Percentiles rank a stretch among this genome's conserved stretches.
phyloP scores from a whole-genome alignment of 495 filamentous ascomycete species.

The Aspergillus baeticus region DNA sequence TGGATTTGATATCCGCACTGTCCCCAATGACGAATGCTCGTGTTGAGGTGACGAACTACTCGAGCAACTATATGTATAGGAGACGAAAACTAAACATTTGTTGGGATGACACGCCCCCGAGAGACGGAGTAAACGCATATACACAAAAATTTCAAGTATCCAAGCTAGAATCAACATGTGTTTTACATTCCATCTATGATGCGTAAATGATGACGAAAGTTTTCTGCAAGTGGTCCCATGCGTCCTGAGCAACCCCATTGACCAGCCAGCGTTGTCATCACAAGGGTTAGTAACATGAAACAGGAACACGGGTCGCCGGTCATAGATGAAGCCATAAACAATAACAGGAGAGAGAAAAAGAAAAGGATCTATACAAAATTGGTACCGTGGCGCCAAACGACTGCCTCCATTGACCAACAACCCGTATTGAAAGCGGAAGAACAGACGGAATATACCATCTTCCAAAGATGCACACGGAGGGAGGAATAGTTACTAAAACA shows the following conservation, averaged over 20 bases:
- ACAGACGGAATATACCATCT: slow-evolving; percentile 37
- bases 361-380: slow-evolving; percentile 48
- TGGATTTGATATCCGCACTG: too few species aligned
- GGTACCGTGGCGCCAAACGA: slow-evolving; percentile 46
- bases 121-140: too few species aligned
- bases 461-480: slow-evolving; percentile 31
- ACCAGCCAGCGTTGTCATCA: slow-evolving; percentile 30
- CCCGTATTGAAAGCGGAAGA: slow-evolving; percentile 30
- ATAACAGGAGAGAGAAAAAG: slow-evolving; percentile 17
- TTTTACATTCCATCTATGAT: slow-evolving; percentile 52
- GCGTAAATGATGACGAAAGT: slow-evolving; percentile 35
- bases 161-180: slow-evolving; percentile 27
- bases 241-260: slow-evolving; percentile 24
- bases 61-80: too few species aligned
- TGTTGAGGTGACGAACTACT: too few species aligned
- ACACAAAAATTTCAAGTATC: too few species aligned
- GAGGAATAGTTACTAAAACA: slow-evolving; percentile 52
- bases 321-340: slow-evolving; percentile 34
- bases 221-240: slow-evolving; percentile 33
- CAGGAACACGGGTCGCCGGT: slow-evolving; percentile 28
- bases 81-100: too few species aligned
- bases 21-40: too few species aligned
- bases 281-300: slow-evolving; percentile 26
- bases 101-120: too few species aligned
- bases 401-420: slow-evolving; percentile 36